These are phyloP conservation scores for Clarireedia sp. DNA, from an alignment of 2,329 filamentous ascomycete genomes.

Conservation along the genomic window DNA sequence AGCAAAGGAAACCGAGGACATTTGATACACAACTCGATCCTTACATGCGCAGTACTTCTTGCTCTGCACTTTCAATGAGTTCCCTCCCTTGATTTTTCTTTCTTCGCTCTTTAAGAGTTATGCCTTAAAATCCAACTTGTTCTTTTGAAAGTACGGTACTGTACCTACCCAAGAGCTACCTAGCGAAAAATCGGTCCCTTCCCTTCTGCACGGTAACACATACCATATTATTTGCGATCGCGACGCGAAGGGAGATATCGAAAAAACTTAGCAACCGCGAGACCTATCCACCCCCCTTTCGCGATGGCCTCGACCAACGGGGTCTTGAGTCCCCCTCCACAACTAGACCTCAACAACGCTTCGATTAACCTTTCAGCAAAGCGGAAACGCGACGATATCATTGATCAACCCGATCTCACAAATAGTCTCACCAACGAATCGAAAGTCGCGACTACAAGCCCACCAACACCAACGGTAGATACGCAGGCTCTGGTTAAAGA, in stretches of 20 bases:
- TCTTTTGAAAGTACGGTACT: background rate
- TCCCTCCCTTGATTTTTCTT: slow-evolving; percentile 2
- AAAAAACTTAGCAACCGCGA: slow-evolving; percentile 10
- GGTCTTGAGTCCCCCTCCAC: slow-evolving; percentile 31
- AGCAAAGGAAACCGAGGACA: background rate
- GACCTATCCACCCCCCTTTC: slow-evolving; percentile 11
- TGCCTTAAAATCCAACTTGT: background rate
- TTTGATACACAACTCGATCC: background rate
- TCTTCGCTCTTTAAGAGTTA: background rate
- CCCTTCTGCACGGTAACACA: slow-evolving; percentile 8
- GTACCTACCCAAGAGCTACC: background rate
- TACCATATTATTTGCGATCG: slow-evolving; percentile 12
- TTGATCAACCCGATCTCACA: slow-evolving; percentile 29
- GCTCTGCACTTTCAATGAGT: background rate
- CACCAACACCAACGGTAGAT: slow-evolving; percentile 25
- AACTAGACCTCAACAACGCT: slow-evolving; percentile 20
- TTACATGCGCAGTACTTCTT: background rate
- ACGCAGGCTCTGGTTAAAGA: slow-evolving; percentile 33
- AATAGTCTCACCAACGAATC: slow-evolving; percentile 22
- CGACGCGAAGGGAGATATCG: slow-evolving; percentile 14
- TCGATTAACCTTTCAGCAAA: slow-evolving; percentile 37
- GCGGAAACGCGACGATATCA: slow-evolving; percentile 49
- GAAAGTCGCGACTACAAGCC: slow-evolving; percentile 14
- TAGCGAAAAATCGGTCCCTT: background rate
- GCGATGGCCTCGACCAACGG: slow-evolving; percentile 35